Evolutionary conservation across 2,329 filamentous ascomycete species (phyloP).

Genomic region (Ophiostoma piceae): DNA sequence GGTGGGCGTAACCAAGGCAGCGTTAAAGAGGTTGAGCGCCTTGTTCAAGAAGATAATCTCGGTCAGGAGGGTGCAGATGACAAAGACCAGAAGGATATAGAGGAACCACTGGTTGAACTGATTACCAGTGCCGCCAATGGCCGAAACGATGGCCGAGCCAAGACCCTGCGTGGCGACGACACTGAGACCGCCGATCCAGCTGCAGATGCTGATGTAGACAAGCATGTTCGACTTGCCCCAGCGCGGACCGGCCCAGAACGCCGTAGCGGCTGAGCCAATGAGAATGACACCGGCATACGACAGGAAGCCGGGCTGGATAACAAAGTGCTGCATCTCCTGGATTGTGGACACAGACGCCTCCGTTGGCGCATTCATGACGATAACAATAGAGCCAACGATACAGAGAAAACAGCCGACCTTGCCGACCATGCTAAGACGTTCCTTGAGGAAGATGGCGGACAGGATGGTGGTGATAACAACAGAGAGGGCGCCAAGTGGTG

Average conservation of each 20-base stretch:
- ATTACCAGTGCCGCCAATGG: conserved; percentile 67
- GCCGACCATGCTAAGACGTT: conserved; percentile 88
- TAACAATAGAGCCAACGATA: conserved; percentile 86
- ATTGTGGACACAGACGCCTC: conserved; percentile 82
- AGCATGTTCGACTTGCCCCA: conserved; percentile 98
- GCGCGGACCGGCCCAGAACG: conserved; percentile 74
- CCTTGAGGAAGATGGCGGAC: conserved; percentile 92
- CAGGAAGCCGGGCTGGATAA: conserved; percentile 81
- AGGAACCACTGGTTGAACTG: conserved; percentile 99
- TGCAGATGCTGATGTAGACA: conserved; percentile 94
- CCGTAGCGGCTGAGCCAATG: conserved; percentile 63
- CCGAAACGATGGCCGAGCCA: conserved; percentile 83
- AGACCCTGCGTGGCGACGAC: conserved; percentile 93
- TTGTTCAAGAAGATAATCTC: conserved; percentile 99
- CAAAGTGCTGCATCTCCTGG: conserved; percentile 85
- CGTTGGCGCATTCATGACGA: conserved; percentile 86
- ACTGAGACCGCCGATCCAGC: conserved; percentile 85
- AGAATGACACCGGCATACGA: conserved; percentile 79
- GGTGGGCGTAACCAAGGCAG: conserved; percentile 91
- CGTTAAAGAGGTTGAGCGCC: conserved; percentile 96
- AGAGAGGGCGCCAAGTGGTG: conserved; percentile 81
- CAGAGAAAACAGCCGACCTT: conserved; percentile 95
- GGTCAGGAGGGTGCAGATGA: conserved; percentile 78
- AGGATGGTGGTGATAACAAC: conserved; percentile 89
- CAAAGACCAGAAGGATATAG: conserved; percentile 86